Conservation (phyloP, 2,329 filamentous ascomycete species). For the Neofusicoccum cordaticola region DNA sequence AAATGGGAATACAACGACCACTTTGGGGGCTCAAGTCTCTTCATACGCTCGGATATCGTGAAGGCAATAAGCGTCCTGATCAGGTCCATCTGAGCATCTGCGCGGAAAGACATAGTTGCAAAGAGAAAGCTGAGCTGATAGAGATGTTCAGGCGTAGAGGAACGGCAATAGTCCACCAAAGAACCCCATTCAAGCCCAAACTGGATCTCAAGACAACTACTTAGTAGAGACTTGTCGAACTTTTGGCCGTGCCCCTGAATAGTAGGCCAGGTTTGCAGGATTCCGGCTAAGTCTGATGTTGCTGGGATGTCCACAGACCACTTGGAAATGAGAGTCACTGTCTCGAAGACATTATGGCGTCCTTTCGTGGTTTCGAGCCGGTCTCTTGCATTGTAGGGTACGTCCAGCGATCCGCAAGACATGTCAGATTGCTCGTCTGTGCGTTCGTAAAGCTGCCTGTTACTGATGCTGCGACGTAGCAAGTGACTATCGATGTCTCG, state of each 20-base stretch:
- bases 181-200: conserved; percentile 44
- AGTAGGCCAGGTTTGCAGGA: neutral
- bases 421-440: rapidly evolving
- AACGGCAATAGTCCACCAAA: conserved; percentile 39
- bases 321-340: neutral
- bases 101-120: conserved; percentile 43
- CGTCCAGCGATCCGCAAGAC: neutral
- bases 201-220: conserved; percentile 40
- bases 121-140: conserved; percentile 48
- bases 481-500: neutral
- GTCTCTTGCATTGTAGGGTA: neutral
- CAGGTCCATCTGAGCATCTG: conserved; percentile 38
- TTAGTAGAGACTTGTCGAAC: conserved; percentile 36
- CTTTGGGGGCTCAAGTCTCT: conserved; percentile 35
- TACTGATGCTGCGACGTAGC: neutral
- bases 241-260: conserved; percentile 15
- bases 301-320: neutral
- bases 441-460: neutral
- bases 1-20: conserved; percentile 36
- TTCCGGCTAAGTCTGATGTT: neutral
- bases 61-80: conserved; percentile 48
- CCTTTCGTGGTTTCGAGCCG: neutral
- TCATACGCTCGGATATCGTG: conserved; percentile 40
- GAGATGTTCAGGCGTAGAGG: conserved; percentile 23
- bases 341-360: neutral